A percentile compares a stretch with the other conserved stretches of the same genome.
Evolutionary conservation across 208 protist genomes (phyloP).

Genomic region (Acanthamoeba sp.): DNA sequence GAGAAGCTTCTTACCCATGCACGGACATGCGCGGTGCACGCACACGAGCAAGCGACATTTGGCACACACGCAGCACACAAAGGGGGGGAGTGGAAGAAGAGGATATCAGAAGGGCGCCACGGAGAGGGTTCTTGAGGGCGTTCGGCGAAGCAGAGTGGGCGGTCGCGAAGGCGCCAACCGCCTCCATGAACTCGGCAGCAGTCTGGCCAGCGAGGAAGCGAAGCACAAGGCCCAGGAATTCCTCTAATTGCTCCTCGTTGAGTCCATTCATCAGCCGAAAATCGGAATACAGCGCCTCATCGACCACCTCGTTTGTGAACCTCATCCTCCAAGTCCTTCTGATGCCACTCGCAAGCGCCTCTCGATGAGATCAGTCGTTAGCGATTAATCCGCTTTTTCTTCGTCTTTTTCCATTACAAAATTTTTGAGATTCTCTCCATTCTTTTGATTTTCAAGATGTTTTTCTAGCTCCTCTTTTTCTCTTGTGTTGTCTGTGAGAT

Average conservation of each 20-base stretch:
- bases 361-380: too few species aligned
- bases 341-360: too few species aligned
- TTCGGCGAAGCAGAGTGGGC: background rate
- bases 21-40: background rate
- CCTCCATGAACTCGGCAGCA: constrained; percentile 56
- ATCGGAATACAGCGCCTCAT: constrained; percentile 59
- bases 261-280: constrained; percentile 48
- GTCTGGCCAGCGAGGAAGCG: constrained; percentile 51
- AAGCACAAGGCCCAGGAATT: constrained; percentile 47
- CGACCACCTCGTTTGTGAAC: constrained; percentile 60
- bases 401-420: background rate
- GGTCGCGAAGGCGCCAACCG: background rate
- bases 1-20: too few species aligned
- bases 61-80: too few species aligned
- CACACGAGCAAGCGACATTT: too few species aligned
- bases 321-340: background rate
- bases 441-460: background rate
- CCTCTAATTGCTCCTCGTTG: constrained; percentile 52
- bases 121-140: constrained; percentile 65
- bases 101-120: constrained; percentile 68
- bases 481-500: background rate
- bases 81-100: background rate
- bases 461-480: background rate
- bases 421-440: background rate
- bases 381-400: background rate